phyloP scores from a whole-genome alignment of 2,329 filamentous ascomycete species.

The Sarocladium strictum region DNA sequence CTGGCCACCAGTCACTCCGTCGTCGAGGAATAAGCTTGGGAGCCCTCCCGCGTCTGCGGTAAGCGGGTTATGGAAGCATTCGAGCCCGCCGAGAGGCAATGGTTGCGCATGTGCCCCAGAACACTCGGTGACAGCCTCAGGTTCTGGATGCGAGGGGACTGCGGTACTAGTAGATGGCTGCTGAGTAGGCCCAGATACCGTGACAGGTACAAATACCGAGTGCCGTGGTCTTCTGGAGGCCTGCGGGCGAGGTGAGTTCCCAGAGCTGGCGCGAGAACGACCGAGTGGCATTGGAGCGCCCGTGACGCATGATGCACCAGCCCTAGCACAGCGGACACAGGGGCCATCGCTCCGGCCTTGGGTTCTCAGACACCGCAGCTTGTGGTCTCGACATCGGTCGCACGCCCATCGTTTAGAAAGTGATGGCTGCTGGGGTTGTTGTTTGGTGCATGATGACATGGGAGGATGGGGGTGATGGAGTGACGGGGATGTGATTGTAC shows the following conservation, averaged over 20 bases:
- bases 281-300: conserved; percentile 12
- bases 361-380: conserved; percentile 11
- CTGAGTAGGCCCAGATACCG: background rate
- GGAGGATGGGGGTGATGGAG: background rate
- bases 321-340: conserved; percentile 11
- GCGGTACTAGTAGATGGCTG: background rate
- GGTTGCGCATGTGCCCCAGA: background rate
- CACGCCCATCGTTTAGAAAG: conserved; percentile 11
- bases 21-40: conserved; percentile 7
- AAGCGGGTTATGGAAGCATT: conserved; percentile 8
- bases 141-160: background rate
- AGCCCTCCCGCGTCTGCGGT: conserved; percentile 5
- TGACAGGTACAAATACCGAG: background rate
- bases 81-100: background rate
- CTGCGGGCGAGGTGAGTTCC: background rate
- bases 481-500: background rate
- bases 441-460: background rate
- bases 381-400: conserved; percentile 13
- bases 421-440: conserved; percentile 6
- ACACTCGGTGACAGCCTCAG: background rate
- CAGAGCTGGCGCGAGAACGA: conserved; percentile 9
- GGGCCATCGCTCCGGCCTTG: conserved; percentile 9
- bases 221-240: background rate
- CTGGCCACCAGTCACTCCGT: conserved; percentile 3
- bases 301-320: conserved; percentile 11